These are phyloP conservation scores for Nigrospora osmanthi DNA, from an alignment of 2,329 filamentous ascomycete species.

Conservation along the genomic window DNA sequence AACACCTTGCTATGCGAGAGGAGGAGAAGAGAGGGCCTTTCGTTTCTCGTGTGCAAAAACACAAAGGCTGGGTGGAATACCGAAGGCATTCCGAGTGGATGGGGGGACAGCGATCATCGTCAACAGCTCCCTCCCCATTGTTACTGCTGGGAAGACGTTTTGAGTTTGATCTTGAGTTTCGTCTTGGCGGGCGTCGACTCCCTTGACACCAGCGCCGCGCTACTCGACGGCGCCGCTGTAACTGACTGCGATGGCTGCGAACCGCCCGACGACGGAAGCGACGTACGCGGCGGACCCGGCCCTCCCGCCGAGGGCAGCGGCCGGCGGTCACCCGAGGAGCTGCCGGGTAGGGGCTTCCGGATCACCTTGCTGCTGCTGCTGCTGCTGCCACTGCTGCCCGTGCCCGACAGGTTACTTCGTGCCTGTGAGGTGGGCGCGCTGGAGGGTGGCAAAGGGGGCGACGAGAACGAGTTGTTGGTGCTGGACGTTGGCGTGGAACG, in stretches of 20 bases:
- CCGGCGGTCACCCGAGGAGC: slow-evolving; percentile 3
- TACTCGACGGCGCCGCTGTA: slow-evolving; percentile 2
- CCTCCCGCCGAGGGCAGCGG: slow-evolving; percentile 11
- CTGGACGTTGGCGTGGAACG: slow-evolving; percentile 3
- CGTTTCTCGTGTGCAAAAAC: too few species aligned
- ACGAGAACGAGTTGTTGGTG: slow-evolving; percentile 1
- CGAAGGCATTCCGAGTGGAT: not conserved
- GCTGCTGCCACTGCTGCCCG: not conserved
- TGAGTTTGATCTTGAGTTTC: slow-evolving; percentile 23
- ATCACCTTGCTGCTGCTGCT: slow-evolving; percentile 10
- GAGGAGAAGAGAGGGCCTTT: too few species aligned
- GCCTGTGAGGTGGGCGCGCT: not conserved
- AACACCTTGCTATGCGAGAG: too few species aligned
- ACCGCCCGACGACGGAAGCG: slow-evolving; percentile 13
- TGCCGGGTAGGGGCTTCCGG: slow-evolving; percentile 11
- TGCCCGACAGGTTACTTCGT: not conserved
- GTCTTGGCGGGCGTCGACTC: slow-evolving; percentile 8
- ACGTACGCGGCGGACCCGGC: slow-evolving; percentile 10
- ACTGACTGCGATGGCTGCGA: not conserved
- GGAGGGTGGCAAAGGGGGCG: not conserved
- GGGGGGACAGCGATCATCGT: not conserved
- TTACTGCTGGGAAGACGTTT: slow-evolving; percentile 8
- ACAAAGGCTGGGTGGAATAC: not conserved
- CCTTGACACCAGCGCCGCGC: slow-evolving; percentile 1
- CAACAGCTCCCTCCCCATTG: not conserved